A percentile compares a stretch with the other conserved stretches of the same genome.
Evolutionary conservation across 306 rosid species (phyloP).

Genomic region (Ormosia emarginata): DNA sequence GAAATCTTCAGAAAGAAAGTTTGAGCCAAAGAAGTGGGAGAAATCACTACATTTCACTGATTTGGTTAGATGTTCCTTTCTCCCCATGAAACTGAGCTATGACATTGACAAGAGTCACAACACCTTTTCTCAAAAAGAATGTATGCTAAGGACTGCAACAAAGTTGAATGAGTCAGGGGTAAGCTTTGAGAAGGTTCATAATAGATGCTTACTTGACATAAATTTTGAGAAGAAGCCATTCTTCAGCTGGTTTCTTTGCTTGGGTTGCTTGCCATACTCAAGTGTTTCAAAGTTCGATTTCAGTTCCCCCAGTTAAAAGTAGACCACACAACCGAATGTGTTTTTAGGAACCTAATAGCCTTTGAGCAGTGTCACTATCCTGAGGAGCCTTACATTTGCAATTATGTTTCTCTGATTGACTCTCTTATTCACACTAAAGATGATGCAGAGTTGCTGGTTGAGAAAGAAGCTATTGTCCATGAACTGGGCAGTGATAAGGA

Average conservation of each 20-base stretch:
- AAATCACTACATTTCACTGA: constrained; percentile 44
- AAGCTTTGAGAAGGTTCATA: constrained; percentile 16
- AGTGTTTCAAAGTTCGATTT: constrained; percentile 21
- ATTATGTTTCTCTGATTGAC: constrained; percentile 35
- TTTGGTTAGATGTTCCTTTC: constrained; percentile 36
- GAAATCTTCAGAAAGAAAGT: background rate
- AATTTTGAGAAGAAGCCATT: constrained; percentile 11
- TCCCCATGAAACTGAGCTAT: background rate
- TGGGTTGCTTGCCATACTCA: constrained; percentile 16
- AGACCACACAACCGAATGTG: constrained; percentile 34
- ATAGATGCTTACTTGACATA: constrained; percentile 22
- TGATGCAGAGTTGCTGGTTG: constrained; percentile 51
- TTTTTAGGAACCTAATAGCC: constrained; percentile 47
- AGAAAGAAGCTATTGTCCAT: constrained; percentile 35
- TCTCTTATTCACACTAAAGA: constrained; percentile 42
- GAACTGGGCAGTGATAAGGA: constrained; percentile 42
- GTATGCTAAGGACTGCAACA: constrained; percentile 22
- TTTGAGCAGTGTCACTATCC: constrained; percentile 59
- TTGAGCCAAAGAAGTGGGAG: background rate
- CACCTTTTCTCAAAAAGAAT: background rate
- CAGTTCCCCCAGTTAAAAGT: constrained; percentile 27
- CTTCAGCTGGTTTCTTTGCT: constrained; percentile 33
- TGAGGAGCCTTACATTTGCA: constrained; percentile 36
- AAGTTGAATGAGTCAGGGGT: constrained; percentile 37
- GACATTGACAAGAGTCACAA: background rate